Conservation (phyloP, 345 rosid species). For the Trapa bicornis region DNA sequence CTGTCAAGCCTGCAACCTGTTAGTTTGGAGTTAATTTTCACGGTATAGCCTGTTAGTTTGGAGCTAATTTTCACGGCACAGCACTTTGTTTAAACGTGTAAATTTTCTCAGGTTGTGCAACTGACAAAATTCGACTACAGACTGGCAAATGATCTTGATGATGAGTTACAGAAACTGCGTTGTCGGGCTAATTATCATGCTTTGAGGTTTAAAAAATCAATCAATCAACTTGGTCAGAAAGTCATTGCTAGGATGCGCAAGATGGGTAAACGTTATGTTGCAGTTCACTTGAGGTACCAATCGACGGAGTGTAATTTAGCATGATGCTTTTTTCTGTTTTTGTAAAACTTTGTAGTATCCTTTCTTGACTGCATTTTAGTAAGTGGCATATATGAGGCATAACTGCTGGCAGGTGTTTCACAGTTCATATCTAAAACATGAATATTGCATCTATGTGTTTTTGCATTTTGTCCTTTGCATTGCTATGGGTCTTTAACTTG, state of each 20-base stretch:
- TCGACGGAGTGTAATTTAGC: neutral
- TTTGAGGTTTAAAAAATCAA: conserved; percentile 72
- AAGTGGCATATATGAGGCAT: neutral
- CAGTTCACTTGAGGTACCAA: conserved; percentile 75
- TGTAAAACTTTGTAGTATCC: neutral
- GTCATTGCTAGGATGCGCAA: conserved; percentile 61
- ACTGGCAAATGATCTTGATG: conserved; percentile 80
- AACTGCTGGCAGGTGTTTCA: neutral
- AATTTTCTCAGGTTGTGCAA: conserved; percentile 73
- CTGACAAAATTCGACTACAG: conserved; percentile 96
- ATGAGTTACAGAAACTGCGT: conserved; percentile 81
- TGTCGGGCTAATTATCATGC: conserved; percentile 92
- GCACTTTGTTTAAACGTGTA: neutral
- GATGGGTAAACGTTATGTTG: conserved; percentile 68
- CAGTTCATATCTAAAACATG: neutral
- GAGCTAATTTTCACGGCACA: neutral
- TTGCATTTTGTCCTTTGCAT: neutral
- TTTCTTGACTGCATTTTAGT: neutral
- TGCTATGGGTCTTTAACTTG: neutral
- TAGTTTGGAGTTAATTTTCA: neutral
- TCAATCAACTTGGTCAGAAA: conserved; percentile 61
- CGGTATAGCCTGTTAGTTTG: neutral
- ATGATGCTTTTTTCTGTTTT: neutral
- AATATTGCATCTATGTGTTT: neutral
- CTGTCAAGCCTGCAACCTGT: neutral